Conservation (phyloP, 2,329 filamentous ascomycete species). For the Penicillium sp. region DNA sequence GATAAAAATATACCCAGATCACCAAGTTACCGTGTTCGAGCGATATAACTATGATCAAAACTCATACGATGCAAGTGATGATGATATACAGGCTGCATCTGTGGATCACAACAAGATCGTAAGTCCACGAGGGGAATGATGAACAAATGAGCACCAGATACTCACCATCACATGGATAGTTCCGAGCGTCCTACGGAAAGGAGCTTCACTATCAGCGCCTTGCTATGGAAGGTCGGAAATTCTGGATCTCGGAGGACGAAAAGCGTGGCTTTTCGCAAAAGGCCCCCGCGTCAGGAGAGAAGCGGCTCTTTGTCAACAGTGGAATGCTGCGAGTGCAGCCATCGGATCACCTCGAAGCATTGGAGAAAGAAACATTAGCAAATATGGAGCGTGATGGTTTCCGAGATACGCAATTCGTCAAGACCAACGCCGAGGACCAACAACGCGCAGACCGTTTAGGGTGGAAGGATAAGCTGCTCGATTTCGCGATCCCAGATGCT, state of each 20-base stretch:
- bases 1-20: not conserved
- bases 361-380: slow-evolving; percentile 22
- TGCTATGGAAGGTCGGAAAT: slow-evolving; percentile 17
- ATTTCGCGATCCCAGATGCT: slow-evolving; percentile 15
- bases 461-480: slow-evolving; percentile 22
- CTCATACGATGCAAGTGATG: slow-evolving; percentile 15
- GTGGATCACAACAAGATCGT: slow-evolving; percentile 26
- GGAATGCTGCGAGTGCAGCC: slow-evolving; percentile 25
- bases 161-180: not conserved
- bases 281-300: slow-evolving; percentile 14
- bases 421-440: slow-evolving; percentile 16
- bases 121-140: not conserved
- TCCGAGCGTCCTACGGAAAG: slow-evolving; percentile 21
- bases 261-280: slow-evolving; percentile 8
- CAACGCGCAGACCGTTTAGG: slow-evolving; percentile 14
- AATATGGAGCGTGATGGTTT: slow-evolving; percentile 23
- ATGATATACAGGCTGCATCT: slow-evolving; percentile 21
- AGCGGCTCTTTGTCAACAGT: slow-evolving; percentile 17
- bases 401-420: slow-evolving; percentile 20
- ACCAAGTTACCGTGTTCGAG: slow-evolving; percentile 21
- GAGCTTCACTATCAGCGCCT: slow-evolving; percentile 24
- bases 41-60: slow-evolving; percentile 17
- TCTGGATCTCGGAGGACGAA: slow-evolving; percentile 18
- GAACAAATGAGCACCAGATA: not conserved
- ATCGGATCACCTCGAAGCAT: slow-evolving; percentile 7